Conservation (phyloP, 129 eudicot species). For the Solidago caesia region DNA sequence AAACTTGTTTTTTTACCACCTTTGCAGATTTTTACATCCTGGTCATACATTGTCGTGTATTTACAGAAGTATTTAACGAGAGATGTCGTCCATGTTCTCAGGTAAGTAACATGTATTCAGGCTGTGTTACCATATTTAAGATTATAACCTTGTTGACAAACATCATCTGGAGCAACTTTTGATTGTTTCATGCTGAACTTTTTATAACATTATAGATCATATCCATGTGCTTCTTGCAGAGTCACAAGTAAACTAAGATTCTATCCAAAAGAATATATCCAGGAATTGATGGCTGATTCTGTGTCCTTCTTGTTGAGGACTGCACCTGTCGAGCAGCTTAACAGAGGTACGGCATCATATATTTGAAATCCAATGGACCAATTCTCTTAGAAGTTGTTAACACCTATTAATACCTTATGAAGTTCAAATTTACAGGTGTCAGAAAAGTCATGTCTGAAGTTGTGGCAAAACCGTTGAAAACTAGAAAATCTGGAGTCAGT, state of each 20-base stretch:
- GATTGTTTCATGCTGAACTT: background rate
- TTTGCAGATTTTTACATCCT: conserved; percentile 82
- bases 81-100: conserved; percentile 63
- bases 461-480: conserved; percentile 54
- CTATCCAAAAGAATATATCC: conserved; percentile 72
- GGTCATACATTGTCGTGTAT: conserved; percentile 83
- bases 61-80: conserved; percentile 63
- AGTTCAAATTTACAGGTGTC: conserved; percentile 46
- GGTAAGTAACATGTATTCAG: conserved; percentile 46
- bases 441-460: conserved; percentile 57
- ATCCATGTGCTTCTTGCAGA: conserved; percentile 30
- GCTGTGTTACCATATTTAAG: background rate
- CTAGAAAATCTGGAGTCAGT: conserved; percentile 63
- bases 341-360: conserved; percentile 49
- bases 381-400: background rate
- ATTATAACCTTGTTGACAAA: background rate
- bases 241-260: conserved; percentile 63
- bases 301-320: conserved; percentile 73
- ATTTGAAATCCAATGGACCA: background rate
- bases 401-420: conserved; percentile 22
- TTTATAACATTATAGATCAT: background rate
- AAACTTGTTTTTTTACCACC: background rate
- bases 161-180: background rate
- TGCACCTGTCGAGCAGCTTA: conserved; percentile 61
- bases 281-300: conserved; percentile 82